phyloP scores from a whole-genome alignment of 2,329 filamentous ascomycete species.

The Fusarium napiforme region DNA sequence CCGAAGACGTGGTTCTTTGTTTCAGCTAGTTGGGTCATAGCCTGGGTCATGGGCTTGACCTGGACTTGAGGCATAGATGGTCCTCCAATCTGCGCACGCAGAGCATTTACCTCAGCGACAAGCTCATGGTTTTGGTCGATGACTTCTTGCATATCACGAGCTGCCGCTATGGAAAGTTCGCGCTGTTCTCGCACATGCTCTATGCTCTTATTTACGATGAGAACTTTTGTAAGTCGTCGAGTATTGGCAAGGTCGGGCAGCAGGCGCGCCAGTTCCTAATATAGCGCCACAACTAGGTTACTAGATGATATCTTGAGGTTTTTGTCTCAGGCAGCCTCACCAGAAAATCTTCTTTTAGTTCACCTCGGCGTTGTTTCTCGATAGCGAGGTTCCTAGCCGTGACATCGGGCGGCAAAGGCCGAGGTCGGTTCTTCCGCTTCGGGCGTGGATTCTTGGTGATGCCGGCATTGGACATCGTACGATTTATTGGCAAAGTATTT shows the following conservation, averaged over 20 bases:
- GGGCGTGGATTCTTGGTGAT: background rate
- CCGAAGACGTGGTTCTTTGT: conserved; percentile 15
- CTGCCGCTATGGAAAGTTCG: background rate
- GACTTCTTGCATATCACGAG: conserved; percentile 2
- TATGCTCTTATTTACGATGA: conserved; percentile 19
- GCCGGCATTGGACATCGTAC: background rate
- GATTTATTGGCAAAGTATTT: background rate
- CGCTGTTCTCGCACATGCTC: conserved; percentile 16
- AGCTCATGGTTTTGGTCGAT: background rate
- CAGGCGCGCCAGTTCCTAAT: conserved; percentile 15
- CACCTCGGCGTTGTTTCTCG: conserved; percentile 20
- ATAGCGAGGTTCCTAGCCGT: conserved; percentile 21
- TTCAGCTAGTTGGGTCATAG: conserved; percentile 14
- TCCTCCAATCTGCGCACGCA: conserved; percentile 6
- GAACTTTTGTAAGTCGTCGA: conserved; percentile 19
- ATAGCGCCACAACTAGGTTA: background rate
- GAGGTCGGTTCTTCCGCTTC: conserved; percentile 10
- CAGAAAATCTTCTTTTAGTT: conserved; percentile 17
- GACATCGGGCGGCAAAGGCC: conserved; percentile 15
- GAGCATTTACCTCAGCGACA: conserved; percentile 5
- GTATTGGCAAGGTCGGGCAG: conserved; percentile 1
- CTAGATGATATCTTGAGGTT: background rate
- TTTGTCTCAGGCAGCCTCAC: background rate
- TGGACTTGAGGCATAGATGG: background rate
- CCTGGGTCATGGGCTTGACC: conserved; percentile 5